phyloP scores from a whole-genome alignment of 176 grass and related monocot genomes.

The Carex cristatella region DNA sequence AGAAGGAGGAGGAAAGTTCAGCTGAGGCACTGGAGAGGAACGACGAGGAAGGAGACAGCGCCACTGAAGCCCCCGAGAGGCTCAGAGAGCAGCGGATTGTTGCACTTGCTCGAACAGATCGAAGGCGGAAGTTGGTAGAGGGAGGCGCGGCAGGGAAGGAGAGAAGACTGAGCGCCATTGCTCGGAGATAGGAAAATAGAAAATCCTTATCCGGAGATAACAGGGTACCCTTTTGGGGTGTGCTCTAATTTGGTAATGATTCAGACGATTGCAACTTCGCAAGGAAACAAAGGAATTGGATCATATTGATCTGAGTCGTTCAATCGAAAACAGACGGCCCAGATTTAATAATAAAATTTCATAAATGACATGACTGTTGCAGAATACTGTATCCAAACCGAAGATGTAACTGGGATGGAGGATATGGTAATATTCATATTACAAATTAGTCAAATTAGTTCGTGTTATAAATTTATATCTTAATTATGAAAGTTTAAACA shows the following conservation, averaged over 20 bases:
- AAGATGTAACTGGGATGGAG: too few relatives aligned
- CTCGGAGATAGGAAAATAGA: background rate
- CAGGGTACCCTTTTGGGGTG: background rate
- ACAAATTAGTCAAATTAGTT: too few relatives aligned
- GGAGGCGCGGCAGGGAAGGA: slow-evolving; percentile 1
- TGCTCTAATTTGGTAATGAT: background rate
- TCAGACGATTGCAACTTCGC: background rate
- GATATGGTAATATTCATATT: too few relatives aligned
- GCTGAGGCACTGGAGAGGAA: slow-evolving; percentile 47
- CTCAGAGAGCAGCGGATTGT: slow-evolving; percentile 9
- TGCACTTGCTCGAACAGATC: slow-evolving; percentile 5
- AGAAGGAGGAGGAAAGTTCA: slow-evolving; percentile 45
- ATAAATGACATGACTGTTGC: background rate
- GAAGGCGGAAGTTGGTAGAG: slow-evolving; percentile 13
- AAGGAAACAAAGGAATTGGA: background rate
- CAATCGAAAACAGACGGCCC: background rate
- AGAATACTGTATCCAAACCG: too few relatives aligned
- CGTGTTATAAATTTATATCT: too few relatives aligned
- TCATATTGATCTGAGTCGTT: background rate
- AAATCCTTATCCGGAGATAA: slow-evolving; percentile 7
- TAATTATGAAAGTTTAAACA: too few relatives aligned
- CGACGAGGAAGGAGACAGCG: slow-evolving; percentile 35
- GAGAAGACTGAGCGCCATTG: slow-evolving; percentile 22
- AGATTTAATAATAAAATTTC: background rate
- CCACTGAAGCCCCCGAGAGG: slow-evolving; percentile 19